Evolutionary conservation across 106 monocot genomes (phyloP).

Genomic region (Allium cepa): DNA sequence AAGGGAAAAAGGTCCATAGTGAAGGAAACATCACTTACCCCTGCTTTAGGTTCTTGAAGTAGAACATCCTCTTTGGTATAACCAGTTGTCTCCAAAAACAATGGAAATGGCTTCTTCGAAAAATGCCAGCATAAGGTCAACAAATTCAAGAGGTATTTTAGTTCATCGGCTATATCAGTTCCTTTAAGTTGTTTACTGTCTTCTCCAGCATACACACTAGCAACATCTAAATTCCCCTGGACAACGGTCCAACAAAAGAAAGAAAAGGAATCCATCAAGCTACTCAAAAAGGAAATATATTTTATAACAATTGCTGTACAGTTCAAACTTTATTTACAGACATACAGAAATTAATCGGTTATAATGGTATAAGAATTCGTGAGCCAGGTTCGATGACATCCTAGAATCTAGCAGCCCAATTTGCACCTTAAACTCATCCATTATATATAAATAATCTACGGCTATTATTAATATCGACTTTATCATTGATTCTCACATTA

Average conservation of each 20-base stretch:
- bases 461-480: too few relatives aligned
- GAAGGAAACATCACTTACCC: conserved; percentile 40
- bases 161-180: conserved; percentile 37
- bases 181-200: conserved; percentile 59
- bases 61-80: conserved; percentile 71
- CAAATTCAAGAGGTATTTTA: conserved; percentile 72
- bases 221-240: conserved; percentile 83
- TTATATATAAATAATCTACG: too few relatives aligned
- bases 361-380: too few relatives aligned
- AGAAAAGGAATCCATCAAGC: neutral
- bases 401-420: too few relatives aligned
- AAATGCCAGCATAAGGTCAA: conserved; percentile 95
- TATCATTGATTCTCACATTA: too few relatives aligned
- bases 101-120: conserved; percentile 90
- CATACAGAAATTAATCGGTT: too few relatives aligned
- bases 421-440: too few relatives aligned
- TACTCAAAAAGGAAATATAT: neutral
- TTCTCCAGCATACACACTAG: conserved; percentile 87
- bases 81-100: conserved; percentile 88
- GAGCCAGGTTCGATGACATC: too few relatives aligned
- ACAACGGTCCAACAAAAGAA: neutral
- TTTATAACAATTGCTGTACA: too few relatives aligned
- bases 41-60: conserved; percentile 97
- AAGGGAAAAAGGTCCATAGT: neutral
- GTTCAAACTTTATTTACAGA: too few relatives aligned